phyloP scores from a whole-genome alignment of 2,329 filamentous ascomycete species.

The Colletotrichum sp. region DNA sequence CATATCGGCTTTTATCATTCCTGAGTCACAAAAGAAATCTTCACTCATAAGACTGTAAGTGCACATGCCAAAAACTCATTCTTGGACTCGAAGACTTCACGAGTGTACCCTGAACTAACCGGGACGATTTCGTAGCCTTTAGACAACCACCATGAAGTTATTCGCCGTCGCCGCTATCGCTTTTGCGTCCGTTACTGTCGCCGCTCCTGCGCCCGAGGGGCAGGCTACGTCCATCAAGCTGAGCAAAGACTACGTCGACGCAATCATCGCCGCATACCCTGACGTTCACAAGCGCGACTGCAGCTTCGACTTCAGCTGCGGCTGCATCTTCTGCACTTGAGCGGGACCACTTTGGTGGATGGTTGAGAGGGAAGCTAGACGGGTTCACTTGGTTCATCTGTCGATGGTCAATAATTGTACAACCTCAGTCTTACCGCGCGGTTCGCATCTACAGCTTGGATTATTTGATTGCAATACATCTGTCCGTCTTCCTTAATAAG shows the following conservation, averaged over 20 bases:
- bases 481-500: too few relatives aligned
- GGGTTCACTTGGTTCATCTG: background rate
- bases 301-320: background rate
- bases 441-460: too few relatives aligned
- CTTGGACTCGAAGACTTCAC: too few relatives aligned
- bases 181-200: background rate
- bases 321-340: background rate
- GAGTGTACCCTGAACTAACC: too few relatives aligned
- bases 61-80: too few relatives aligned
- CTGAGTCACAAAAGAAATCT: background rate
- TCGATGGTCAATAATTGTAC: background rate
- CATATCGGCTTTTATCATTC: background rate
- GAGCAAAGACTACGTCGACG: conserved; percentile 7
- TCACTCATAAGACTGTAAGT: background rate
- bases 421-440: too few relatives aligned
- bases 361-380: background rate
- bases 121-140: background rate
- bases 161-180: background rate
- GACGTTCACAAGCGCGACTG: background rate
- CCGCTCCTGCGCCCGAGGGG: background rate
- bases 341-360: too few relatives aligned
- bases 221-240: background rate
- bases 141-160: background rate
- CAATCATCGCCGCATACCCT: background rate
- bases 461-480: too few relatives aligned